These are phyloP conservation scores for Daldinia loculata DNA, from an alignment of 495 filamentous ascomycete species.

Conservation along the genomic window DNA sequence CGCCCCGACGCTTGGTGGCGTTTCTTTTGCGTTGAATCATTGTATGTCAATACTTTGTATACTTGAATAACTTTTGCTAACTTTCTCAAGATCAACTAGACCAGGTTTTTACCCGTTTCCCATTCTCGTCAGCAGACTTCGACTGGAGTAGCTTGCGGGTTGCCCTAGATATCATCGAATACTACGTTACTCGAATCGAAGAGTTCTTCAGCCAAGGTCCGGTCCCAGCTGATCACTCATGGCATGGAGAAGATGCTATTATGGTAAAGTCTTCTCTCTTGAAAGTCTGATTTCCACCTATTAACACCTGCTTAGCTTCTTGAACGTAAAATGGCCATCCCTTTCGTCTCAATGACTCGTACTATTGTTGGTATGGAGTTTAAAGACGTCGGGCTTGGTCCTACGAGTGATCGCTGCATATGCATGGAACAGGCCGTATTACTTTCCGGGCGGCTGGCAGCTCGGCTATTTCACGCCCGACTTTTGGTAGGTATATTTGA, in stretches of 20 bases:
- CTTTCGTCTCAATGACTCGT: conserved; percentile 55
- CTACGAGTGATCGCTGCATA: conserved; percentile 40
- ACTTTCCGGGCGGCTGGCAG: conserved; percentile 50
- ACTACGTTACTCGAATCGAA: conserved; percentile 51
- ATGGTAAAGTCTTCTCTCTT: conserved; percentile 35
- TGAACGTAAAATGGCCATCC: conserved; percentile 50
- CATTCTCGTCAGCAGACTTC: conserved; percentile 48
- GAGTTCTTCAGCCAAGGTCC: conserved; percentile 46
- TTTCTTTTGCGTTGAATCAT: conserved; percentile 50
- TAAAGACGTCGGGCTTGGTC: conserved; percentile 23
- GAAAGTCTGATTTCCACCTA: neutral
- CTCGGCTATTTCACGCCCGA: conserved; percentile 52
- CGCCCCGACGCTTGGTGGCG: conserved; percentile 48
- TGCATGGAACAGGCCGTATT: conserved; percentile 53
- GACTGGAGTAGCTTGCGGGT: conserved; percentile 55
- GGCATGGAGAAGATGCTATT: conserved; percentile 55
- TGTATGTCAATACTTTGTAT: conserved; percentile 39
- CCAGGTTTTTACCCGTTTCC: conserved; percentile 55
- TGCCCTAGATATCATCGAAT: conserved; percentile 51
- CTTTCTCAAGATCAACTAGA: conserved; percentile 50
- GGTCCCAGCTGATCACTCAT: conserved; percentile 40
- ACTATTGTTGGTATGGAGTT: conserved; percentile 41
- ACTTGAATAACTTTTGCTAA: conserved; percentile 15
- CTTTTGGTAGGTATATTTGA: conserved; percentile 43
- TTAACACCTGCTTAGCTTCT: conserved; percentile 36